Evolutionary conservation across 306 rosid species (phyloP), one percentile per base, ranked within the genome.

Genomic region (Medicago arabica): DNA sequence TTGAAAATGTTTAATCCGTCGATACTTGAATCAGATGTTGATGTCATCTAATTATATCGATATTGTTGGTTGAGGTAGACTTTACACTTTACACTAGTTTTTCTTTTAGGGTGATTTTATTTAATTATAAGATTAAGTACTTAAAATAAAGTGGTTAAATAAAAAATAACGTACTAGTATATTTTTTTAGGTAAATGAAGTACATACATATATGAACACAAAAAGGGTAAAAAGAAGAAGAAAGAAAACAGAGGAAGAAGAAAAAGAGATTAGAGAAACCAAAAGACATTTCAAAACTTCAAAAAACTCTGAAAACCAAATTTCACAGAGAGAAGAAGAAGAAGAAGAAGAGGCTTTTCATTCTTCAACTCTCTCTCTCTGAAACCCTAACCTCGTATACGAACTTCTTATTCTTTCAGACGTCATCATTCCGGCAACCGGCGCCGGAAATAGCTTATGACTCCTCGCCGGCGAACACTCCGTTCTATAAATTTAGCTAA

Each of bases 401-500:
- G 69, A 17, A 67, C 61, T 23, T 23, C 74, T 69, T 80, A 47
- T 39, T 72, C 70, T 72, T 67, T 71, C 9, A 49, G 36, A 47
- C 21, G 72, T 75, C 50, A 53, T 36, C 50, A 11, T 62, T 79
- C 59, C 82, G 83, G 82, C 77, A 4, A 15, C 64, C 57, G 40
- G 84, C 86, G 38, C 64, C n/a, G 9, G 16, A 59, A 63, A 87
- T 82, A 93, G 83, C 79, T 63, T 62, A 71, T 12, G 83, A 60
- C 43, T 75, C 81, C 21, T 80, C 84, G 58, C 78, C 78, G 77
- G 76, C 34, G 51, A 67, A 34, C 78, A 70, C 59, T 39, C 4
- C 34, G 40, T 14, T 78, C 40, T 17, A 59, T 49, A 25, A 34
- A 63, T 43, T 78, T 61, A 84, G 55, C 75, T 36, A 64, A 76